phyloP scores from a whole-genome alignment of 139 green algal species.

The Closterium sp. region DNA sequence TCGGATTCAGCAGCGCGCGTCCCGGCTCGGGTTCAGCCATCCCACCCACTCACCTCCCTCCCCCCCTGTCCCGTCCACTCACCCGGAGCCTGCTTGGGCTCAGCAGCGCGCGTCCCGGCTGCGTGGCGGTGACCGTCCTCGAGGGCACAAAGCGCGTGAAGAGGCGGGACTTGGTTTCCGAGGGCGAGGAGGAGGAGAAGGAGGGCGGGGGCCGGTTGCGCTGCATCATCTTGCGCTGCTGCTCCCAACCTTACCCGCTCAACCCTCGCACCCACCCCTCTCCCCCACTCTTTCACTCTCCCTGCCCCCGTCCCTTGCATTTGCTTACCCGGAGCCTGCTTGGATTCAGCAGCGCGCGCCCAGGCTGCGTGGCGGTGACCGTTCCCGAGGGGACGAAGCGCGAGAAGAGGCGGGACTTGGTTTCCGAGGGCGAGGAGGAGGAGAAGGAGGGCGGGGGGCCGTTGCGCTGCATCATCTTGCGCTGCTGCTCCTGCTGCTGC shows the following conservation, averaged over 20 bases:
- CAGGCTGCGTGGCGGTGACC: neutral
- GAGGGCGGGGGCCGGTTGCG: neutral
- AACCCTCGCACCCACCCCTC: neutral
- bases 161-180: neutral
- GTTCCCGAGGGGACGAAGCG: neutral
- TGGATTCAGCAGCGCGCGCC: constrained; percentile 3
- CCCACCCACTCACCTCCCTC: no score
- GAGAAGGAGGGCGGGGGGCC: neutral
- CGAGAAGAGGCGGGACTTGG: neutral
- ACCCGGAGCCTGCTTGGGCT: constrained; percentile 7
- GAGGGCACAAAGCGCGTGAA: neutral
- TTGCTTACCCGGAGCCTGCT: neutral
- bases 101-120: constrained; percentile 11
- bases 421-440: neutral
- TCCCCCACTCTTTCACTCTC: neutral
- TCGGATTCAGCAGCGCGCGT: neutral
- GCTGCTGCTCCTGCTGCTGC: neutral
- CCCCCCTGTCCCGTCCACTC: neutral
- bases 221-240: neutral
- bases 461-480: neutral
- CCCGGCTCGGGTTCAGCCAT: no score
- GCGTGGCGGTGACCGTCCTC: neutral
- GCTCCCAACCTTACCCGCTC: neutral
- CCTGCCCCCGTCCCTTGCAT: neutral
- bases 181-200: neutral